Evolutionary conservation across 345 rosid species (phyloP).

Genomic region (Salix dunnii): DNA sequence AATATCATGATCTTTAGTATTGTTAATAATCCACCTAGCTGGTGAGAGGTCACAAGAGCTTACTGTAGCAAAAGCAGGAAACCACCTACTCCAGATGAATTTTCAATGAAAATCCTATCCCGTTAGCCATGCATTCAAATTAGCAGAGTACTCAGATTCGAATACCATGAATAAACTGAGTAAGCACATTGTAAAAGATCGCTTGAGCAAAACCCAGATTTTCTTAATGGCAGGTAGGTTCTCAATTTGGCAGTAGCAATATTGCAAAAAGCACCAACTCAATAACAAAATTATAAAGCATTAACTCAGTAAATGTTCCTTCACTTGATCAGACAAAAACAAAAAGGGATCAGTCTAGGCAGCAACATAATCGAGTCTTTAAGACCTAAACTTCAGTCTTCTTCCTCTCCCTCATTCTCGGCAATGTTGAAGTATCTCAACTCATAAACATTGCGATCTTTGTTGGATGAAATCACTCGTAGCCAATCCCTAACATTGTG

Average conservation of each 20-base stretch:
- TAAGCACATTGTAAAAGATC: not conserved
- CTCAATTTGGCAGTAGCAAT: not conserved
- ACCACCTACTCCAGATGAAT: not conserved
- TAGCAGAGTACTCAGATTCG: not conserved
- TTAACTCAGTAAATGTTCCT: not conserved
- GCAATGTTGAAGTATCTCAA: slow-evolving; percentile 32
- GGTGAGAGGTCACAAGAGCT: not conserved
- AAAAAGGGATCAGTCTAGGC: not conserved
- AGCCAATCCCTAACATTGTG: slow-evolving; percentile 94
- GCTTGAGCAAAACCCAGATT: not conserved
- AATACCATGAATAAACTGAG: not conserved
- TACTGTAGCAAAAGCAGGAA: not conserved
- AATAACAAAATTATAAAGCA: not conserved
- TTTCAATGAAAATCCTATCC: not conserved
- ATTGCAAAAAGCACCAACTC: not conserved
- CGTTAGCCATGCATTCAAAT: not conserved
- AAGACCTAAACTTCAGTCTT: slow-evolving; percentile 16
- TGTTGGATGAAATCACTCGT: slow-evolving; percentile 74
- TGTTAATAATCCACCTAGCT: too few species aligned
- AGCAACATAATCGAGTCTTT: not conserved
- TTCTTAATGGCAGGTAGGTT: not conserved
- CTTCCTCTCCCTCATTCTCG: slow-evolving; percentile 29
- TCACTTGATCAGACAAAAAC: not conserved
- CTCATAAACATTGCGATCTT: slow-evolving; percentile 55
- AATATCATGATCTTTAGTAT: too few species aligned